Conservation (phyloP, 1,284 basidiomycete genomes). For the Rhodofomes roseus region DNA sequence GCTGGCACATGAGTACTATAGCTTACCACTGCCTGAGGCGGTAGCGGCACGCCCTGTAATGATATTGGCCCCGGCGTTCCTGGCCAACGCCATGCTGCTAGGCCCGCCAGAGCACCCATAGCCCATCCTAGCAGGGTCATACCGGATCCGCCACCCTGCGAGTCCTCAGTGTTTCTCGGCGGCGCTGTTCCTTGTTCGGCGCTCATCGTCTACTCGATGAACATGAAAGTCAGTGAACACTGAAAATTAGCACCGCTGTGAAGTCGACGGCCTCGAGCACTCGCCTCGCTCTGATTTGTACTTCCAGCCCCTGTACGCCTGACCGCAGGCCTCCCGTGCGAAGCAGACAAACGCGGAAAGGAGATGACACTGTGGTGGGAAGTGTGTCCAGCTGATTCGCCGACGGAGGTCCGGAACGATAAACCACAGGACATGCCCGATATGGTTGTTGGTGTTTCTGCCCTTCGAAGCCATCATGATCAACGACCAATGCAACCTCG, state of each 20-base stretch:
- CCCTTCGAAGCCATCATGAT: no score
- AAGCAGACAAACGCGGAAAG: not conserved
- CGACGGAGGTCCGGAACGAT: not conserved
- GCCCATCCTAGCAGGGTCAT: not conserved
- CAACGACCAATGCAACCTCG: no score
- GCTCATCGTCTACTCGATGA: not conserved
- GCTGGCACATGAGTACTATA: no score
- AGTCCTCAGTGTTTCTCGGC: not conserved
- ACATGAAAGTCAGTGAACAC: not conserved
- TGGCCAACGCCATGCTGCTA: not conserved
- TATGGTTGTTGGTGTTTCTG: constrained; percentile 5
- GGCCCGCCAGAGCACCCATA: constrained; percentile 2
- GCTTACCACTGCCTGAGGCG: constrained; percentile 23
- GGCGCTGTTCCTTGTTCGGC: not conserved
- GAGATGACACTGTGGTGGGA: not conserved
- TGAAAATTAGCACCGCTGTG: no score
- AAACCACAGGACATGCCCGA: constrained; percentile 17
- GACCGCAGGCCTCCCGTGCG: not conserved
- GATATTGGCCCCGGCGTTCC: not conserved
- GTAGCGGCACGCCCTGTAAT: constrained; percentile 4
- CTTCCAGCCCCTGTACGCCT: not conserved
- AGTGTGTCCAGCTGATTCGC: not conserved
- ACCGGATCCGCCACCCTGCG: not conserved
- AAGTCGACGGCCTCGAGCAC: no score
- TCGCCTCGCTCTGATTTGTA: not conserved